Evolutionary conservation across 2,329 filamentous ascomycete species (phyloP), one percentile per base, ranked within the genome.

Genomic region (Xylariaceae sp.): DNA sequence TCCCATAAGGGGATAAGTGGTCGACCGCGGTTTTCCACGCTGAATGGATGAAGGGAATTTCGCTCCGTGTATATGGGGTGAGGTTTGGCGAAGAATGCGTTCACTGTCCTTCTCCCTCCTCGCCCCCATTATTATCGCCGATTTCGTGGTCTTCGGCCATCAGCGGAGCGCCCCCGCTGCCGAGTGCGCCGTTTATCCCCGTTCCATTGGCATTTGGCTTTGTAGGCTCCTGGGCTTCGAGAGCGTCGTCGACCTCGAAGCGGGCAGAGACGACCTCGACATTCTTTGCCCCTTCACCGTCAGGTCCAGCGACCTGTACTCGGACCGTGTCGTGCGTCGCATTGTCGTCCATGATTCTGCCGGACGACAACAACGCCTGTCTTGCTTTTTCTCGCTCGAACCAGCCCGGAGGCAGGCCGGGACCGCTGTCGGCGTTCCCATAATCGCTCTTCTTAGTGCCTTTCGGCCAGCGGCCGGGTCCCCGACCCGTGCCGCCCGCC

Each of bases 381-480:
- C 39, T 22, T 33, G 47, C 39, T 23, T 45, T 50, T 21, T 51
- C 43, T 23, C 46, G 47, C 30, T 63, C 60, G 13, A 64, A 17
- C 74, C 74, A 77, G 0, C 64, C 66, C 3, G 77, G 77, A 1
- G 77, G 76, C 13, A 80, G 57, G 2, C 77, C 77, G 3, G 77
- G 77, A 1, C 76, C 77, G 45, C 76, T 80, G 21, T 75, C 72
- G 1, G 77, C 77, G 40, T 80, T 80, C 0, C 76, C 76, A 36
- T 81, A 81, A 47, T 81, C 77, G 24, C 72, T 72, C 53, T 81
- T 81, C 56, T 79, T 81, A 0, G 76, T 80, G 5, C 77, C 77
- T 51, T 80, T 81, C 1, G 77, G 77, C 75, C 75, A 81, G 26
- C 77, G 67, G 0, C 77, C 77, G 1, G 77, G 77, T 0, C 77